Evolutionary conservation across 2,329 filamentous ascomycete genomes (phyloP), one percentile per base, ranked within the genome.

Genomic region (Tolypocladium ovalisporum): DNA sequence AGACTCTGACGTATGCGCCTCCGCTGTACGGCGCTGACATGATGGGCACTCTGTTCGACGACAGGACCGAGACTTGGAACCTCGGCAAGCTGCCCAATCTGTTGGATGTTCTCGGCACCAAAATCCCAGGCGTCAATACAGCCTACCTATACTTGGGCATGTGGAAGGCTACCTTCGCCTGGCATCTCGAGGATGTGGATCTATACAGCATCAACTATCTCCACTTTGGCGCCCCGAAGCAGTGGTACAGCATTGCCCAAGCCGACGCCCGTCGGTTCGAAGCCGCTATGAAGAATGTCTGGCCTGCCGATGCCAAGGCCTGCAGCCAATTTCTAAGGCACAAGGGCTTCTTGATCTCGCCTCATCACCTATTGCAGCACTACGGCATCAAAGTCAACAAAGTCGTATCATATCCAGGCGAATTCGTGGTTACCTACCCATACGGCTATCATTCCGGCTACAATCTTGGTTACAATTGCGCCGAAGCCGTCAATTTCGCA

Each of bases 121-220:
- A 97, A 65, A 90, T 99, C 10, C 95, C 94, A 3, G 94, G 94
- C 63, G 95, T 99, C 68, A 99, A 99, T 68, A 99, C 93, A 1
- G 93, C 94, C 2, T 99, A 99, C 68, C 82, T 99, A 1, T 99
- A 99, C 68, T 80, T 99, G 59, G 94, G 94, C 49, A 99, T 99
- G 94, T 99, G 94, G 94, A 97, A 97, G 73, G 93, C 94, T 15
- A 97, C 94, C 0, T 99, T 99, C 70, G 94, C 94, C 10, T 99
- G 94, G 94, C 94, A 99, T 80, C 76, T 99, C 56, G 94, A 99
- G 70, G 94, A 99, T 70, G 93, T 99, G 47, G 94, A 99, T 75
- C 82, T 99, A 5, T 99, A 99, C 83, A 97, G 92, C 71, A 99
- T 99, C 80, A 99, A 99, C 75, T 99, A 97, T 71, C 91, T 99